Conservation (phyloP, 768 basidiomycete genomes). For the Collybia nuda region DNA sequence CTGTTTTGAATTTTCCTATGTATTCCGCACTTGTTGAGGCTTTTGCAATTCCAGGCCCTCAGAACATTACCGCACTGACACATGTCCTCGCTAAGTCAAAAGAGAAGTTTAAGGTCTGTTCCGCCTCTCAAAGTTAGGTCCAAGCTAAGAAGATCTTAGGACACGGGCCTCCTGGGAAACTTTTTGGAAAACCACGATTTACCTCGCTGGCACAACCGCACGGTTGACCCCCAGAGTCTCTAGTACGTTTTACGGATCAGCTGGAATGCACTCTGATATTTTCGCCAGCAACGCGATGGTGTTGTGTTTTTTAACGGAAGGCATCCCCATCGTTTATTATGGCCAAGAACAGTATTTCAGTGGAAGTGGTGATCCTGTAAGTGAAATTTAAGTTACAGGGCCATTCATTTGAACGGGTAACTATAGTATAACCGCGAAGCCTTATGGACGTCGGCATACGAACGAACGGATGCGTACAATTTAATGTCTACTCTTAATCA, state of each 20-base stretch:
- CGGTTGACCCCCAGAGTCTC: conserved; percentile 71
- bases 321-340: conserved; percentile 83
- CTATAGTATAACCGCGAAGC: conserved; percentile 71
- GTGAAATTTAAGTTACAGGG: not conserved
- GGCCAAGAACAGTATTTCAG: conserved; percentile 76
- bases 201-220: conserved; percentile 70
- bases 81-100: conserved; percentile 54
- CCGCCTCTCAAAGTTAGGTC: conserved; percentile 5
- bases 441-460: conserved; percentile 69
- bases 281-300: conserved; percentile 65
- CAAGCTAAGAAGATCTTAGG: conserved; percentile 21
- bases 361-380: conserved; percentile 66
- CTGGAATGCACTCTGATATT: not conserved
- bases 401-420: not conserved
- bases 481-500: conserved; percentile 61
- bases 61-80: conserved; percentile 58
- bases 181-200: conserved; percentile 82
- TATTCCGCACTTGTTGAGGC: conserved; percentile 63
- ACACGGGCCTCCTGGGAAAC: conserved; percentile 57
- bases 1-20: conserved; percentile 71
- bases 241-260: conserved; percentile 40
- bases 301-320: conserved; percentile 75
- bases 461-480: conserved; percentile 55
- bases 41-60: conserved; percentile 69
- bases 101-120: conserved; percentile 45